Conservation (phyloP, 129 eudicot species). For the Lactuca sativa region DNA sequence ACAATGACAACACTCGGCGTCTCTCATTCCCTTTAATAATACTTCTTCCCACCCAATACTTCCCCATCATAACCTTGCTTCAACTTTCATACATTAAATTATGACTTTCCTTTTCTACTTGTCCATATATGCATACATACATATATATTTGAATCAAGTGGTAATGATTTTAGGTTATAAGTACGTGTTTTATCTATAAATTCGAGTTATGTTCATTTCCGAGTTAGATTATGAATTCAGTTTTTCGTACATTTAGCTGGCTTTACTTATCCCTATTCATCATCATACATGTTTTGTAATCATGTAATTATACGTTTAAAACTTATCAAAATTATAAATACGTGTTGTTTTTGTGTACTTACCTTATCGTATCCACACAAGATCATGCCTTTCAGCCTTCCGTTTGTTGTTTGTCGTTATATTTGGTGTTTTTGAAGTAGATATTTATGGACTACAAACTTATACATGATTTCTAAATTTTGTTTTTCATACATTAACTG, state of each 20-base stretch:
- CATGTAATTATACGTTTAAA: too few relatives aligned
- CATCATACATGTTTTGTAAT: not conserved
- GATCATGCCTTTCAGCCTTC: too few relatives aligned
- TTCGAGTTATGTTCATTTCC: not conserved
- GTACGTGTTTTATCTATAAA: not conserved
- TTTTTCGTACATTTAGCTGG: not conserved
- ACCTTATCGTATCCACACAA: too few relatives aligned
- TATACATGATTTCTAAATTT: too few relatives aligned
- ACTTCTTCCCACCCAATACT: constrained; percentile 43
- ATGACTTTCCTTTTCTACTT: constrained; percentile 28
- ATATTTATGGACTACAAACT: too few relatives aligned
- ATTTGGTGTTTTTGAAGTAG: too few relatives aligned
- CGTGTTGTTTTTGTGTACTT: too few relatives aligned
- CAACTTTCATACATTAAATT: constrained; percentile 32
- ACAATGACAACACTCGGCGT: constrained; percentile 33
- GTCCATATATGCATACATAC: not conserved
- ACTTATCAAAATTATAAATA: too few relatives aligned
- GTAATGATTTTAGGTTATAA: not conserved
- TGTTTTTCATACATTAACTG: too few relatives aligned
- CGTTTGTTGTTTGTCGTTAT: too few relatives aligned
- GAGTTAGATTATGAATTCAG: not conserved
- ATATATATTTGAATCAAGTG: not conserved
- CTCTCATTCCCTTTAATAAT: constrained; percentile 40
- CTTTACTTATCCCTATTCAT: not conserved
- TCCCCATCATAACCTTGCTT: constrained; percentile 28